These are phyloP conservation scores for Moricandia moricandioides DNA, from an alignment of 345 rosid genomes.

Conservation along the genomic window DNA sequence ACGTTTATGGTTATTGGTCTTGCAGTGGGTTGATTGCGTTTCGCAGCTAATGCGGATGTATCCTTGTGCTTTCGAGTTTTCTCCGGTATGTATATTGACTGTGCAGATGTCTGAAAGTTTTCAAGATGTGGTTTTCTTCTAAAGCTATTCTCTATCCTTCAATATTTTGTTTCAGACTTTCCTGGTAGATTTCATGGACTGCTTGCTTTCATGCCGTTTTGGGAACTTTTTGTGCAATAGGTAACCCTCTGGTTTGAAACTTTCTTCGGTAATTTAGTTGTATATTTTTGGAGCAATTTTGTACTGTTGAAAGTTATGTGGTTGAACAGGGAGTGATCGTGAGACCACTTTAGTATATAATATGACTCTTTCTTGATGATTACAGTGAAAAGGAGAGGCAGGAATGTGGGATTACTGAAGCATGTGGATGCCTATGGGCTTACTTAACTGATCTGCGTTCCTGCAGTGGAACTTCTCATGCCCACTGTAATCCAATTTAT, in stretches of 20 bases:
- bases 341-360: neutral
- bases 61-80: conserved; percentile 95
- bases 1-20: conserved; percentile 15
- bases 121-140: neutral
- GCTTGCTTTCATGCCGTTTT: conserved; percentile 85
- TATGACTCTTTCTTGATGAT: conserved; percentile 3
- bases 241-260: conserved; percentile 37
- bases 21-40: conserved; percentile 99
- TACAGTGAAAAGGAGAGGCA: conserved; percentile 93
- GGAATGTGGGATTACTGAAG: conserved; percentile 58
- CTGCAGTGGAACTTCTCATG: conserved; percentile 55
- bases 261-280: conserved; percentile 9
- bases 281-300: conserved; percentile 1
- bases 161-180: conserved; percentile 55
- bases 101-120: conserved; percentile 8
- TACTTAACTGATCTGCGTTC: conserved; percentile 79
- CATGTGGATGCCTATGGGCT: conserved; percentile 86
- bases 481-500: conserved; percentile 77
- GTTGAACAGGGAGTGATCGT: neutral
- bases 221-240: conserved; percentile 96
- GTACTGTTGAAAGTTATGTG: neutral
- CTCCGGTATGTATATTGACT: conserved; percentile 61
- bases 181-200: conserved; percentile 88
- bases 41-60: conserved; percentile 89
- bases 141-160: conserved; percentile 3